These are phyloP conservation scores for Globisporangium paddicum DNA, from an alignment of 352 stramenopile species.

Conservation along the genomic window DNA sequence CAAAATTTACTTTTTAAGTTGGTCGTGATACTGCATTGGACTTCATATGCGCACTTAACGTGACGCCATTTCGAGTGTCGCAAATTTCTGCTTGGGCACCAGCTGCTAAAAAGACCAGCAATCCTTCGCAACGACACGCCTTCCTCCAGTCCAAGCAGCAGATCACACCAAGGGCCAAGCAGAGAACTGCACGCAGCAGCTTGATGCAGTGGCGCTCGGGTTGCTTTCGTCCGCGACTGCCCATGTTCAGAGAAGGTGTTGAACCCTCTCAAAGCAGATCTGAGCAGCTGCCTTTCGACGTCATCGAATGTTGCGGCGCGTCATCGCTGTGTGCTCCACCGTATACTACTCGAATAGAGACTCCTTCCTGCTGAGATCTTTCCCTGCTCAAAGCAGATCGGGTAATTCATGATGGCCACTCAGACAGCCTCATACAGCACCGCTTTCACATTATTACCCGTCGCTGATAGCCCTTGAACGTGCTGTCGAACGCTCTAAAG, in stretches of 20 bases:
- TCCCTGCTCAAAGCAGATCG: neutral
- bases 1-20: no score
- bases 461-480: no score
- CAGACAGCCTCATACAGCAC: no score
- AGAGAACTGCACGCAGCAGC: no score
- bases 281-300: neutral
- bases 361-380: neutral
- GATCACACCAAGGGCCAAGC: neutral
- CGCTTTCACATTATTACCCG: no score
- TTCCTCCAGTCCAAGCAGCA: no score
- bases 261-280: neutral
- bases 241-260: neutral
- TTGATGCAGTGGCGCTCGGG: no score
- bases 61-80: neutral
- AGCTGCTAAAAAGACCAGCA: no score
- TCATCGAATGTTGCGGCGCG: neutral
- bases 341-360: neutral
- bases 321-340: neutral
- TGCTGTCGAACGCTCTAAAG: no score
- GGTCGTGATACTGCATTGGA: no score
- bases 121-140: no score
- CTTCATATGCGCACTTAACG: neutral
- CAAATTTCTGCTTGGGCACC: neutral
- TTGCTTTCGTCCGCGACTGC: neutral
- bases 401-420: no score